Evolutionary conservation across 441 rosid species (phyloP), one percentile per base, ranked within the genome.

Genomic region (Dalechampia spathulata): DNA sequence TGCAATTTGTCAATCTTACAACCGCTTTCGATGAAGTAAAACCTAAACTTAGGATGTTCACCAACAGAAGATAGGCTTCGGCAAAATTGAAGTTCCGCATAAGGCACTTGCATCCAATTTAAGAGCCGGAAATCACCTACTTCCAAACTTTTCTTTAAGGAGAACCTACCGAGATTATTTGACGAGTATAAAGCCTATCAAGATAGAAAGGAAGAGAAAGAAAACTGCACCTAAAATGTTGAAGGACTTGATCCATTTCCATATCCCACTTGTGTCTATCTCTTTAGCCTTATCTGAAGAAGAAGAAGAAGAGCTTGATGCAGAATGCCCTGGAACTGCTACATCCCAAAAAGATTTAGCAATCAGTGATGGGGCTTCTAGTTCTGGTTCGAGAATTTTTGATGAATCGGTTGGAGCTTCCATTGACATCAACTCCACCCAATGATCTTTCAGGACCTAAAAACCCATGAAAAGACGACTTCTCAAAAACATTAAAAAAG

Each of bases 361-460:
- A n/a, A 59, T 59, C 15, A 70, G 21, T 23, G 72, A 60, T n/a
- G 81, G 61, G 5, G 79, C 77, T 50, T 83, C 86, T 17, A 34
- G 60, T 75, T 92, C 96, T 5, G 80, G 81, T 67, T 84, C 84
- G 65, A 85, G 66, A 22, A 85, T 63, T 28, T 57, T 63, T 22
- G 87, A 78, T 39, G 46, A 28, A 62, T 83, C 88, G 7, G 70
- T 49, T 56, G 69, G 73, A 52, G 77, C 74, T 72, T 81, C 90
- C 88, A 80, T 79, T 22, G 90, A 83, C 82, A 86, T 83, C 68
- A 89, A 43, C 80, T 89, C 96, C 12, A 78, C 68, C 45, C 90
- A 92, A 65, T 79, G 99, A 56, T 89, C 96, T 68, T 85, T 84
- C 52, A 86, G 43, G 45, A 83, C 86, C 99, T 92, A 69, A n/a